These are phyloP conservation scores for Nematocida sp. DNA, from an alignment of 371 early-diverging fungal species.

Conservation along the genomic window DNA sequence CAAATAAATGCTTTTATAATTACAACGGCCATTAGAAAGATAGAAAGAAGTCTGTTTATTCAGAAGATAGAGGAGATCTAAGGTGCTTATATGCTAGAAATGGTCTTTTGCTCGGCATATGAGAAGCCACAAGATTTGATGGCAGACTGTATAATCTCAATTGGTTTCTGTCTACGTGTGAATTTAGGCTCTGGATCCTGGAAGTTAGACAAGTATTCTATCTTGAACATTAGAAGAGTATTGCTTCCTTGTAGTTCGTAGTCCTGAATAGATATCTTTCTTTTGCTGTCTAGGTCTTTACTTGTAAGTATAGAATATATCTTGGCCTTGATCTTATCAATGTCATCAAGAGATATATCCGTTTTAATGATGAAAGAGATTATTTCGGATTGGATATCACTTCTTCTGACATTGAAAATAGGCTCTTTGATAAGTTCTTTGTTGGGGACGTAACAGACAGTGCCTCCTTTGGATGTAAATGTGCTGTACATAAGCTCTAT, in stretches of 20 bases:
- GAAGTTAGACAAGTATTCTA: conserved; percentile 62
- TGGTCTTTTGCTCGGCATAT: conserved; percentile 35
- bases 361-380: conserved; percentile 45
- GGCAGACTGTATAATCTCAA: conserved; percentile 48
- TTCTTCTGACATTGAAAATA: conserved; percentile 63
- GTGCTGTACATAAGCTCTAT: conserved; percentile 62
- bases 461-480: conserved; percentile 56
- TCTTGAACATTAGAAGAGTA: conserved; percentile 44
- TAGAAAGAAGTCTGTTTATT: too few relatives aligned
- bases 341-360: conserved; percentile 44
- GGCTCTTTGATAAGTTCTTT: conserved; percentile 51
- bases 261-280: conserved; percentile 47
- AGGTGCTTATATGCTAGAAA: conserved; percentile 8
- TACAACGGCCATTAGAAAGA: too few relatives aligned
- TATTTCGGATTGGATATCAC: conserved; percentile 54
- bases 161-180: conserved; percentile 40
- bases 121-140: background rate
- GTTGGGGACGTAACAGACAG: conserved; percentile 61
- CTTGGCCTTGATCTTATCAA: conserved; percentile 49
- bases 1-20: too few relatives aligned
- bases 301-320: conserved; percentile 35
- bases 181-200: conserved; percentile 54
- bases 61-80: too few relatives aligned
- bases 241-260: conserved; percentile 36
- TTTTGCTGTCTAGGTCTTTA: conserved; percentile 51